These are phyloP conservation scores for Podaxis carcinomalis DNA, from an alignment of 768 basidiomycete species.

Conservation along the genomic window DNA sequence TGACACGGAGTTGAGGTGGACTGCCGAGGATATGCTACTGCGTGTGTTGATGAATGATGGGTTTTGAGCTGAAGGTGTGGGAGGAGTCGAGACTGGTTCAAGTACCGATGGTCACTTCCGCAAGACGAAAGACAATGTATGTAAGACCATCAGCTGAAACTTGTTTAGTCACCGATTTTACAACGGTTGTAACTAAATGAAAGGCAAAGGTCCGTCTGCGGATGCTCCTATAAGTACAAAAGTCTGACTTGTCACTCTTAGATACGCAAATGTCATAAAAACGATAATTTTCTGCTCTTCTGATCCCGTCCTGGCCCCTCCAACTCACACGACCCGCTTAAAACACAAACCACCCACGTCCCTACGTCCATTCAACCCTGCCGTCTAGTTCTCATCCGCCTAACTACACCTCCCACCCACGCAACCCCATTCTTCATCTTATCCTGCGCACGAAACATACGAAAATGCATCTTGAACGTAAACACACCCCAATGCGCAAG, in stretches of 20 bases:
- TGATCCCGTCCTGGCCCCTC: neutral
- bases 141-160: neutral
- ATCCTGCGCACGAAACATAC: constrained; percentile 11
- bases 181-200: neutral
- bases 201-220: neutral
- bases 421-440: constrained; percentile 8
- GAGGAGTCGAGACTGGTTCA: neutral
- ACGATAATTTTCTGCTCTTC: neutral
- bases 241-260: neutral
- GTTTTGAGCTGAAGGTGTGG: neutral
- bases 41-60: neutral
- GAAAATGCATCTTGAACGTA: constrained; percentile 5
- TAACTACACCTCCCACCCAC: constrained; percentile 5
- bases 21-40: neutral
- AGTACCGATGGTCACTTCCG: neutral
- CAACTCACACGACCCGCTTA: no score
- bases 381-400: neutral
- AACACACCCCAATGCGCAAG: constrained; percentile 7
- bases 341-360: neutral
- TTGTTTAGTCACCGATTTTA: neutral
- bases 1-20: neutral
- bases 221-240: neutral
- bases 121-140: neutral
- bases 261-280: neutral
- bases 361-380: neutral